Conservation (phyloP, 75 land plant genomes). For the Picea sitchensis region DNA sequence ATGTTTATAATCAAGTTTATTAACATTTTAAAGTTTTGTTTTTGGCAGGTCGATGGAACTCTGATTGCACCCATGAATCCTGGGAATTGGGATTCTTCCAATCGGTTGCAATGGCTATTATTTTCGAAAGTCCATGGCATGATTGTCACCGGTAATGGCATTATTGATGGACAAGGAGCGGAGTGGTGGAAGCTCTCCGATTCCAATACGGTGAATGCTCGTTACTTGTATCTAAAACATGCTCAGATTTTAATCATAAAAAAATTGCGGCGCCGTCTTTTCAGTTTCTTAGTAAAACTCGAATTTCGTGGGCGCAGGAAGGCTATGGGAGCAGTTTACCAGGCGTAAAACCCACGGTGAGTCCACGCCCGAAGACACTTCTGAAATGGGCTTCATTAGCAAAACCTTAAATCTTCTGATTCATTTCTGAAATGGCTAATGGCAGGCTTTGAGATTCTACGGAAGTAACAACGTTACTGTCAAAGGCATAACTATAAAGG, state of each 20-base stretch:
- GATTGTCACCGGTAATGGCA: conserved; percentile 52
- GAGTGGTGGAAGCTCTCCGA: conserved; percentile 60
- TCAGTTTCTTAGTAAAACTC: not conserved
- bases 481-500: conserved; percentile 18
- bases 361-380: not conserved
- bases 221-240: not conserved
- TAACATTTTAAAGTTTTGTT: not conserved
- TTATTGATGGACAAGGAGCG: conserved; percentile 74
- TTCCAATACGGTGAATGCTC: not conserved
- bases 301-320: conserved; percentile 5
- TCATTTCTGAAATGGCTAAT: not conserved
- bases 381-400: not conserved
- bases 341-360: conserved; percentile 12
- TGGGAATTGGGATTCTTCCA: conserved; percentile 50
- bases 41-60: conserved; percentile 73
- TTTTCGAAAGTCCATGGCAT: conserved; percentile 70
- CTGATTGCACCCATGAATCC: conserved; percentile 67
- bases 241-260: too few relatives aligned
- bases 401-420: not conserved
- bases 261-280: not conserved
- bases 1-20: too few relatives aligned
- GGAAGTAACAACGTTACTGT: conserved; percentile 25
- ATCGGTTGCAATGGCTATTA: conserved; percentile 58
- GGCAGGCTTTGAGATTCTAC: conserved; percentile 35
- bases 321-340: not conserved